Conservation (phyloP, 805 yeast species). For the Naumovozyma baii region DNA sequence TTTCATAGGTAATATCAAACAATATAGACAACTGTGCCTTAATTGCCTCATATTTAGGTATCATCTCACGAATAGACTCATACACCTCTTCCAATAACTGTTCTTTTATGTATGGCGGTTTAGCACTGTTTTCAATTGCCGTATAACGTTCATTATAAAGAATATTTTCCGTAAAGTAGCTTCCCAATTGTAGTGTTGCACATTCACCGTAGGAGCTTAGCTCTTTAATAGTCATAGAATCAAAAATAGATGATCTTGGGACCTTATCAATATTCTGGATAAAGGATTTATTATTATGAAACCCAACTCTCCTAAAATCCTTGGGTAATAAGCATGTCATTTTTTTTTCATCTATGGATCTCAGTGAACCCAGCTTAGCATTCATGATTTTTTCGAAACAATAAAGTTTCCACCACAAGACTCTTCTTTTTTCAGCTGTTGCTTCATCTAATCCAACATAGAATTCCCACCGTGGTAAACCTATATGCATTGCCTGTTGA, state of each 20-base stretch:
- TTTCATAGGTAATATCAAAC: conserved; percentile 10
- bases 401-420: conserved; percentile 26
- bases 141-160: conserved; percentile 22
- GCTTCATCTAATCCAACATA: conserved; percentile 27
- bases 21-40: conserved; percentile 15
- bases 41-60: conserved; percentile 14
- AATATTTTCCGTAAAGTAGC: conserved; percentile 16
- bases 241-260: conserved; percentile 8
- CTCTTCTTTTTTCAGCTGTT: conserved; percentile 23
- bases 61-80: conserved; percentile 8
- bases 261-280: conserved; percentile 9
- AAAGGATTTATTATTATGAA: conserved; percentile 16
- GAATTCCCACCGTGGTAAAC: conserved; percentile 28
- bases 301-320: conserved; percentile 19
- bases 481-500: conserved; percentile 18
- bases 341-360: conserved; percentile 15
- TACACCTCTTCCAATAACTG: conserved; percentile 14
- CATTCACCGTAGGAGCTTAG: conserved; percentile 16
- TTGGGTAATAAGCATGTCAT: conserved; percentile 22
- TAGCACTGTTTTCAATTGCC: conserved; percentile 19
- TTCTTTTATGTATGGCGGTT: conserved; percentile 13
- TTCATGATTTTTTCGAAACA: conserved; percentile 15
- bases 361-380: conserved; percentile 13
- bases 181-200: conserved; percentile 12
- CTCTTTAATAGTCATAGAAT: conserved; percentile 8